Conservation (phyloP, 228 moss, liverwort and hornwort species). For the Sphagnum magellanicum region DNA sequence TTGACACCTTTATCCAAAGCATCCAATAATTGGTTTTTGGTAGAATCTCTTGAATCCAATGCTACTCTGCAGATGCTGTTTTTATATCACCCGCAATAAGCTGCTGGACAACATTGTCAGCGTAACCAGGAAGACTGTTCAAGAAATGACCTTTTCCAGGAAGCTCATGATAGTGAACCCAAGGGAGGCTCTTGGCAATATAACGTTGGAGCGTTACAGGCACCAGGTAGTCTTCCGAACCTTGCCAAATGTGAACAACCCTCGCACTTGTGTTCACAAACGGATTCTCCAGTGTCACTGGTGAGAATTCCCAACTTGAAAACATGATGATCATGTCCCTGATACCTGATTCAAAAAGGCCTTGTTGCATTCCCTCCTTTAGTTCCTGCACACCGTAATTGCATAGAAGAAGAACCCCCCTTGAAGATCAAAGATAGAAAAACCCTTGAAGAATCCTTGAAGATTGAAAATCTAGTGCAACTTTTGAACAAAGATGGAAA, state of each 20-base stretch:
- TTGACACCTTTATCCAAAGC: too few species aligned
- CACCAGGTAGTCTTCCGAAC: constrained; percentile 40
- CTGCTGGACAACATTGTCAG: constrained; percentile 27
- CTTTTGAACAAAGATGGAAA: too few species aligned
- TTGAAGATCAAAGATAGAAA: too few species aligned
- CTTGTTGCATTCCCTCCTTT: constrained; percentile 40
- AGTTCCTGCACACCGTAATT: constrained; percentile 16
- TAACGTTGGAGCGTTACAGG: constrained; percentile 35
- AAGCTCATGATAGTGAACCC: constrained; percentile 44
- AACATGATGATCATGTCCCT: constrained; percentile 51
- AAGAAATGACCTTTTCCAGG: constrained; percentile 35
- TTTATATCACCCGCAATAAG: constrained; percentile 4
- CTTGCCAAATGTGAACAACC: constrained; percentile 47
- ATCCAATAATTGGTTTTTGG: too few species aligned
- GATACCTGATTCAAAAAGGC: constrained; percentile 28
- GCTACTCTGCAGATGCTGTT: too few species aligned
- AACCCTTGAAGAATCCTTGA: too few species aligned
- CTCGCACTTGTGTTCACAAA: constrained; percentile 14
- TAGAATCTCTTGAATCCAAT: too few species aligned
- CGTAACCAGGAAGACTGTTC: constrained; percentile 23
- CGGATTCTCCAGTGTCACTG: constrained; percentile 36
- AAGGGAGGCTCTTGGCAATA: constrained; percentile 21
- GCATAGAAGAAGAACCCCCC: neutral
- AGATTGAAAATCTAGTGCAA: too few species aligned
- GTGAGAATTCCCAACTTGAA: constrained; percentile 44